Percentiles rank a stretch among this genome's conserved stretches.
Evolutionary conservation across 495 filamentous ascomycete species (phyloP).

Genomic region (Aspergillus sclerotiicarbonarius): DNA sequence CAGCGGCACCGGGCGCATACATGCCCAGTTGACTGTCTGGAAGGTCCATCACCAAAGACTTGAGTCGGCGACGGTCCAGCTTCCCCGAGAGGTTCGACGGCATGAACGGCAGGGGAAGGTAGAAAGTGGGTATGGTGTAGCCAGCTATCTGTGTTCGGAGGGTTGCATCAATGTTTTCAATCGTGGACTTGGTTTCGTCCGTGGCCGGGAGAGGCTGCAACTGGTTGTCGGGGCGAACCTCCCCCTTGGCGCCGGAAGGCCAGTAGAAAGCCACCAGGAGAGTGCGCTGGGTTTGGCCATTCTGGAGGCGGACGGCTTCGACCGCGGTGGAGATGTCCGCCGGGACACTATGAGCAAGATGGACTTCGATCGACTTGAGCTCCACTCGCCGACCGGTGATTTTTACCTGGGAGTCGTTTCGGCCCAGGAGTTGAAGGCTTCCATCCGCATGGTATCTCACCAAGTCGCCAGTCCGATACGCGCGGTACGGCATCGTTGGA

Average conservation of each 20-base stretch:
- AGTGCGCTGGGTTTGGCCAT: background rate
- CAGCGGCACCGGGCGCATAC: background rate
- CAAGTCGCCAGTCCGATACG: slow-evolving; percentile 48
- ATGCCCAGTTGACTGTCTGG: background rate
- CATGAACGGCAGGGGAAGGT: background rate
- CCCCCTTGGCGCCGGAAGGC: background rate
- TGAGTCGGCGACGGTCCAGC: background rate
- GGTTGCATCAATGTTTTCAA: background rate
- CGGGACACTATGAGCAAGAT: background rate
- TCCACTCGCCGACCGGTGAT: slow-evolving; percentile 47
- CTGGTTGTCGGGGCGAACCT: background rate
- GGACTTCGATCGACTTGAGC: slow-evolving; percentile 39
- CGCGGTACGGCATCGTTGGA: slow-evolving; percentile 24
- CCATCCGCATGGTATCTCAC: slow-evolving; percentile 32
- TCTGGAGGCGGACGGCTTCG: background rate
- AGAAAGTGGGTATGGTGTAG: background rate
- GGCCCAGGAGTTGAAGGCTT: slow-evolving; percentile 40
- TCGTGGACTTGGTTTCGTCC: background rate
- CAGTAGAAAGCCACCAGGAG: background rate
- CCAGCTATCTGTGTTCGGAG: background rate
- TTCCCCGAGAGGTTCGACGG: background rate
- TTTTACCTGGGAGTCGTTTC: slow-evolving; percentile 46
- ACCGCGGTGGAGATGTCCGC: background rate
- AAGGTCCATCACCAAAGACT: background rate
- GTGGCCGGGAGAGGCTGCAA: background rate